Evolutionary conservation across 1,284 basidiomycete genomes (phyloP).

Genomic region (Ganoderma leucocontextum): DNA sequence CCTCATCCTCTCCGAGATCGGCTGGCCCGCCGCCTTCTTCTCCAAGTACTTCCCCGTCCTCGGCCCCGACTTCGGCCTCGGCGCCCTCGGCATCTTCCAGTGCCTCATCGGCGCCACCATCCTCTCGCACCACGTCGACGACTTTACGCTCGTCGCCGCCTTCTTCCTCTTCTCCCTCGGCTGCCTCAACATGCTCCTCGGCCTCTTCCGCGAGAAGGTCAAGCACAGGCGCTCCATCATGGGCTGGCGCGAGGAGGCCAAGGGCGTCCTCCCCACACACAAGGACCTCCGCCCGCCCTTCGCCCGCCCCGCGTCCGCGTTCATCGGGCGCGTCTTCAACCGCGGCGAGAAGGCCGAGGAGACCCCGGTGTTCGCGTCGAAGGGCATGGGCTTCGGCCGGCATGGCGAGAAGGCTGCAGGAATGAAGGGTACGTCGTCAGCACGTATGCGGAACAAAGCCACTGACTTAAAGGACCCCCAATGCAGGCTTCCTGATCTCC

Average conservation of each 20-base stretch:
- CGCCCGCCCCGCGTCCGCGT: constrained; percentile 15
- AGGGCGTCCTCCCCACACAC: constrained; percentile 63
- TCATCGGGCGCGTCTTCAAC: constrained; percentile 41
- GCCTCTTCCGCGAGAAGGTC: constrained; percentile 73
- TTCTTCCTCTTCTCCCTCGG: constrained; percentile 90
- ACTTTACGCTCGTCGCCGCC: constrained; percentile 83
- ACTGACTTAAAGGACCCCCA: too few relatives aligned
- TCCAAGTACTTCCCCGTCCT: constrained; percentile 86
- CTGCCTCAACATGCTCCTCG: constrained; percentile 83
- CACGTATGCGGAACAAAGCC: constrained; percentile 1
- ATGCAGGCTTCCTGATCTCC: constrained; percentile 47
- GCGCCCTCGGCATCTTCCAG: constrained; percentile 84
- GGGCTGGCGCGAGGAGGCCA: constrained; percentile 64
- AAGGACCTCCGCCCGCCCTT: constrained; percentile 47
- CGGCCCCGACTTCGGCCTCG: constrained; percentile 83
- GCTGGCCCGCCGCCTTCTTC: constrained; percentile 80
- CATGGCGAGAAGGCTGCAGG: constrained; percentile 81
- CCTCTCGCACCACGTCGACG: constrained; percentile 81
- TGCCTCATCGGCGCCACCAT: constrained; percentile 84
- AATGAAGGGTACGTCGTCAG: constrained; percentile 55
- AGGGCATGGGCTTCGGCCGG: constrained; percentile 70
- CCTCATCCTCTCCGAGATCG: constrained; percentile 71
- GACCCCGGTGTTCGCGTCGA: constrained; percentile 34
- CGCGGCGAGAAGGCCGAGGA: constrained; percentile 25
- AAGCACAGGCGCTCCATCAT: constrained; percentile 69